phyloP scores from a whole-genome alignment of 345 rosid species.

The Ailanthus altissimus region DNA sequence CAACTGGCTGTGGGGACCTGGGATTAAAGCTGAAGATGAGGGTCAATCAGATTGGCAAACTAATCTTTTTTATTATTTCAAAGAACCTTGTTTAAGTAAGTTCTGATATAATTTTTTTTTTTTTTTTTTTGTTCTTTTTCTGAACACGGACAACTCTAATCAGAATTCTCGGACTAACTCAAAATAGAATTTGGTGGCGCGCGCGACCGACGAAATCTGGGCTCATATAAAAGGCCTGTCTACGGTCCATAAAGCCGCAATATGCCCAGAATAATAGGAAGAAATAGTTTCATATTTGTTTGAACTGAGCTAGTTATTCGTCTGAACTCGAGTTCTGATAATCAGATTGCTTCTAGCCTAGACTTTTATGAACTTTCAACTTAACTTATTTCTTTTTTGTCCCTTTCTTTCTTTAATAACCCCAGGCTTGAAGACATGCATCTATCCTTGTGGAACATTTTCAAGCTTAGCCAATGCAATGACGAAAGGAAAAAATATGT shows the following conservation, averaged over 20 bases:
- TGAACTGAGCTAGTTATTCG: no score
- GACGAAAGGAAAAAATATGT: constrained; percentile 33
- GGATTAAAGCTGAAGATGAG: constrained; percentile 14
- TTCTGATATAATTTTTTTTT: background rate
- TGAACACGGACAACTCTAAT: no score
- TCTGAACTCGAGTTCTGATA: constrained; percentile 5
- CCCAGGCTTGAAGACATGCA: constrained; percentile 33
- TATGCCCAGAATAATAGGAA: no score
- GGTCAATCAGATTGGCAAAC: constrained; percentile 22
- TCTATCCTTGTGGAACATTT: constrained; percentile 38
- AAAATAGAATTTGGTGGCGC: no score
- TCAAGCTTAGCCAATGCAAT: constrained; percentile 30
- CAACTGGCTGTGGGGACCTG: constrained; percentile 4
- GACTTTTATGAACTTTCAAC: background rate
- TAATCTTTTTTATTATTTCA: constrained; percentile 35
- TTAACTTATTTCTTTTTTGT: background rate
- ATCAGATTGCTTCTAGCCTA: background rate
- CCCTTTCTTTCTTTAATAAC: background rate
- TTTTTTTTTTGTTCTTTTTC: no score
- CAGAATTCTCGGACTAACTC: no score
- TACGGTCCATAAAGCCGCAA: no score
- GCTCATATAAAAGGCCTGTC: no score
- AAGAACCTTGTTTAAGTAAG: constrained; percentile 38
- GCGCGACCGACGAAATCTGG: no score
- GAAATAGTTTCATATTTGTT: no score